Percentiles rank a stretch among this genome's conserved stretches.
Evolutionary conservation across 2,329 filamentous ascomycete genomes (phyloP).

Genomic region (Nakataea oryzae): DNA sequence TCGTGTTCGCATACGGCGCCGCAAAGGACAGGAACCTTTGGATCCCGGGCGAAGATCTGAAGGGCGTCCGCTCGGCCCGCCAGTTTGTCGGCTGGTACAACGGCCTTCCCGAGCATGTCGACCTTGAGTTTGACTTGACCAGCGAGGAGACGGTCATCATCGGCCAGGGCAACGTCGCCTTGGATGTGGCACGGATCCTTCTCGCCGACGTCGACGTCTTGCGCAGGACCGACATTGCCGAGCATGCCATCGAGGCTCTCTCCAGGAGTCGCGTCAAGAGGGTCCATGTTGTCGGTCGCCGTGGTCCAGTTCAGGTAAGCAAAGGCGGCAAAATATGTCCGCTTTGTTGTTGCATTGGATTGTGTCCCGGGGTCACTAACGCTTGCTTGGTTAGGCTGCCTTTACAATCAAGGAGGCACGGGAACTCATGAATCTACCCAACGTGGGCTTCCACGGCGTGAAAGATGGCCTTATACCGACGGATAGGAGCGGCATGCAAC

Average conservation of each 20-base stretch:
- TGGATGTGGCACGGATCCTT: slow-evolving; percentile 86
- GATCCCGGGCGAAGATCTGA: slow-evolving; percentile 69
- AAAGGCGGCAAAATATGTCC: not conserved
- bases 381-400: slow-evolving; percentile 50
- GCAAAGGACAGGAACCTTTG: slow-evolving; percentile 70
- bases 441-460: slow-evolving; percentile 62
- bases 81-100: slow-evolving; percentile 99
- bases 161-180: slow-evolving; percentile 90
- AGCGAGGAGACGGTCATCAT: slow-evolving; percentile 81
- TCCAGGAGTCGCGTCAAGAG: slow-evolving; percentile 63
- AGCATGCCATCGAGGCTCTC: slow-evolving; percentile 67
- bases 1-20: slow-evolving; percentile 89
- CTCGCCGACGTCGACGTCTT: slow-evolving; percentile 66
- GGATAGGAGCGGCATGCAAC: slow-evolving; percentile 58
- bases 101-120: slow-evolving; percentile 72
- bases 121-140: slow-evolving; percentile 61
- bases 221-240: slow-evolving; percentile 78
- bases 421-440: slow-evolving; percentile 70
- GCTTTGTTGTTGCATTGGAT: not conserved
- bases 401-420: slow-evolving; percentile 94
- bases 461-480: slow-evolving; percentile 56
- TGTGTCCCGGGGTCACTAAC: not conserved
- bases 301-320: slow-evolving; percentile 75
- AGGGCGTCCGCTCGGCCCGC: slow-evolving; percentile 75
- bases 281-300: slow-evolving; percentile 78